Base-by-base conservation (phyloP, 768 basidiomycete genomes). In the Mycena olivaceomarginata region DNA sequence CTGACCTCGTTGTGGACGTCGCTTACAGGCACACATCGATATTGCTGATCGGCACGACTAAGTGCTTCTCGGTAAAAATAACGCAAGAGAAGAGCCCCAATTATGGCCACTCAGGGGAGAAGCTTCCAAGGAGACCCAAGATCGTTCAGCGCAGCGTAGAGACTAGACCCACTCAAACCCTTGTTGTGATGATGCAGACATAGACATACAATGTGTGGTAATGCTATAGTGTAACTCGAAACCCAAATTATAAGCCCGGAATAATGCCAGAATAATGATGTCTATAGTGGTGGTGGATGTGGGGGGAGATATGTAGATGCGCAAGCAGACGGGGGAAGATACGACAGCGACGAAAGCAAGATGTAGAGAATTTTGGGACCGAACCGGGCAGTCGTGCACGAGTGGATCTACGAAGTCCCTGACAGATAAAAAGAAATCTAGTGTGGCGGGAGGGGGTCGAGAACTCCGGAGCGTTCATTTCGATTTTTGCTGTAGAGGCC, bases 361-460 rank as follows among this genome's bases (percentile, higher is more conserved):
- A 67, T 72, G 20, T 53, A 67, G 70, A 69, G 62, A 43, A 53
- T 43, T 53, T 56, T 67, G 43, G 75, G 75, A 71, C 65, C 75
- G 25, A 66, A 72, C 56, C 57, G 39, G 46, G 64, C 62, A 63
- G 64, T 65, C 68, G 31, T 71, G 66, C 67, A 57, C 37, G 70
- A 72, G 59, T 60, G 65, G 57, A 65, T 76, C 75, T 76, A 76
- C 75, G 70, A 67, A 77, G 75, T 77, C 75, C 75, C 75, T 43
- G 75, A 65, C 39, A 66, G 69, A 71, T 70, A 72, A 76, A 67
- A 37, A 67, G 75, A 67, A 43, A 63, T 67, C 66, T 72, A 67
- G 31, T 25, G 63, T 25, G 70, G 46, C 41, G 43, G 56, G 51
- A 53, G 51, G 25, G 16, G 37, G 37, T 18, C 51, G 51, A 53